A percentile compares a stretch with the other conserved stretches of the same genome.
Conservation (phyloP, 73 alveolate species). For the Urostyla sp. region DNA sequence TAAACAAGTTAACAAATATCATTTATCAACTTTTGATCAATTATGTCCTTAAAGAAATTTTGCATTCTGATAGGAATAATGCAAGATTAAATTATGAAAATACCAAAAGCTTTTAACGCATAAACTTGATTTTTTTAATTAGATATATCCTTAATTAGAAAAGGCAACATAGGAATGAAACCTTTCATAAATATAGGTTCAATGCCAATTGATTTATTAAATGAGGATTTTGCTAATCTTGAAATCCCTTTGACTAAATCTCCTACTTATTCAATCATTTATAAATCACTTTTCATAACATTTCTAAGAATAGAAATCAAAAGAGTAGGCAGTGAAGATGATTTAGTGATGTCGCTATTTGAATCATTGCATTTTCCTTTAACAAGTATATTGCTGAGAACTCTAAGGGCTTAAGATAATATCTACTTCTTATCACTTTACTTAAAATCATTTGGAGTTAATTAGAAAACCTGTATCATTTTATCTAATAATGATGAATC, state of each 20-base stretch:
- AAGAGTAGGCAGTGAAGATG: constrained; percentile 77
- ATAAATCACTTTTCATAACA: constrained; percentile 62
- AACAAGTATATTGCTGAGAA: constrained; percentile 81
- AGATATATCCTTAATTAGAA: constrained; percentile 43
- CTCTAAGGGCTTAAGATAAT: constrained; percentile 76
- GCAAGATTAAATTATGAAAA: constrained; percentile 91
- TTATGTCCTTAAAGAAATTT: constrained; percentile 86
- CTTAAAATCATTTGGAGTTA: constrained; percentile 82
- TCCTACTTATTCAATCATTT: constrained; percentile 76
- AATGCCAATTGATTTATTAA: constrained; percentile 83
- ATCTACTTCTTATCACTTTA: constrained; percentile 83
- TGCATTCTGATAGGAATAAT: constrained; percentile 90
- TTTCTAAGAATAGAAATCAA: constrained; percentile 63
- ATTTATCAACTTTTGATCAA: constrained; percentile 79
- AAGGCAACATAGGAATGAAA: constrained; percentile 72
- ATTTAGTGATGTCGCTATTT: constrained; percentile 91
- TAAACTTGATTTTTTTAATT: constrained; percentile 25
- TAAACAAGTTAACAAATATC: constrained; percentile 72
- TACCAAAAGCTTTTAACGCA: constrained; percentile 88
- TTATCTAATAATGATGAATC: constrained; percentile 91
- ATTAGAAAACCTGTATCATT: constrained; percentile 71
- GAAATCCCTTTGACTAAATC: constrained; percentile 94
- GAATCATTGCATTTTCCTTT: constrained; percentile 92
- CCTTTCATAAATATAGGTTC: constrained; percentile 75
- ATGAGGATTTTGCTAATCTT: constrained; percentile 82